phyloP scores from a whole-genome alignment of 2,329 filamentous ascomycete species.

The Fusarium scirpi region DNA sequence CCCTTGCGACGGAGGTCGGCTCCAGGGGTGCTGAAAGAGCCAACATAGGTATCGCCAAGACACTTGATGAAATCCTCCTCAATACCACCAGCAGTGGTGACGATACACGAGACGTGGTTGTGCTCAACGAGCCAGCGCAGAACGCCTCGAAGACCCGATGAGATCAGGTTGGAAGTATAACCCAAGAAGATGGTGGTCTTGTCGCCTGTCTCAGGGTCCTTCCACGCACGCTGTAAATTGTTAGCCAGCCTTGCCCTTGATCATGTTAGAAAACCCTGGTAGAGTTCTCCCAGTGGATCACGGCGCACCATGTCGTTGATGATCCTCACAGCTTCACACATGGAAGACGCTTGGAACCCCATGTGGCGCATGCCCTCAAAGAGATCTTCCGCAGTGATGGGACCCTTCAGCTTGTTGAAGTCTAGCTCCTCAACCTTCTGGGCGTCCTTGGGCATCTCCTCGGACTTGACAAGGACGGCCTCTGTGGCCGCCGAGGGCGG shows the following conservation, averaged over 20 bases:
- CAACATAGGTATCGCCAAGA: constrained; percentile 91
- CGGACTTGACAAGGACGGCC: constrained; percentile 87
- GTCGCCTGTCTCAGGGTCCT: constrained; percentile 80
- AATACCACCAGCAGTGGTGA: constrained; percentile 93
- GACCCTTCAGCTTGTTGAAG: constrained; percentile 83
- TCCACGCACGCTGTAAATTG: constrained; percentile 73
- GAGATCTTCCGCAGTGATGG: constrained; percentile 88
- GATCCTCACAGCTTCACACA: constrained; percentile 88
- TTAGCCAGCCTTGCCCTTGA: constrained; percentile 13
- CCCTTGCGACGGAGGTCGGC: constrained; percentile 84
- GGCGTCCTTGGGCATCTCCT: constrained; percentile 82
- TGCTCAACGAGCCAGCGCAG: constrained; percentile 94
- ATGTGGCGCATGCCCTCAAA: constrained; percentile 85
- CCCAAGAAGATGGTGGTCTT: constrained; percentile 95
- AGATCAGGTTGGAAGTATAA: constrained; percentile 98
- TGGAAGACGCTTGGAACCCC: constrained; percentile 78
- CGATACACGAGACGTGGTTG: constrained; percentile 90
- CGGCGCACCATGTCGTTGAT: constrained; percentile 91
- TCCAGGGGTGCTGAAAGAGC: constrained; percentile 82
- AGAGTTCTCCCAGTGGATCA: neutral
- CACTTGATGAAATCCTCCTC: constrained; percentile 99
- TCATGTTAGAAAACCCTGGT: neutral
- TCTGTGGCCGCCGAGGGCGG: constrained; percentile 75
- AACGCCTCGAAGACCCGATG: constrained; percentile 91
- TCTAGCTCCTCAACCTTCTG: constrained; percentile 90